Conservation (phyloP, 345 rosid genomes). For the Melaleuca alternifolia region DNA sequence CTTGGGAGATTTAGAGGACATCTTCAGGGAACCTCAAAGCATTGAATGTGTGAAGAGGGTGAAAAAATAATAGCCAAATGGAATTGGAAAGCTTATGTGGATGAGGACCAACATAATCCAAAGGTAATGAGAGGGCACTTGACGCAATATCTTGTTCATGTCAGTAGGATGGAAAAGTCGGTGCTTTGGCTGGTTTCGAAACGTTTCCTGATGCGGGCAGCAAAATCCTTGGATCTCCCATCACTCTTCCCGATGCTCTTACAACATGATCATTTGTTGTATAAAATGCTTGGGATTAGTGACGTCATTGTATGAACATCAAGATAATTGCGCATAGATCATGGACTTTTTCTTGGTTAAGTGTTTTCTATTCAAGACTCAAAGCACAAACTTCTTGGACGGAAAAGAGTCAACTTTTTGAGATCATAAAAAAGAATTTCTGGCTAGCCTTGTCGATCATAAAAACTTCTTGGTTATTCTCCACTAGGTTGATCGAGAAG, state of each 20-base stretch:
- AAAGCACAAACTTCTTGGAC: too few species aligned
- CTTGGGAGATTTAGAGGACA: conserved; percentile 30
- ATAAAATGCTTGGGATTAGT: too few species aligned
- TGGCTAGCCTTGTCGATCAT: too few species aligned
- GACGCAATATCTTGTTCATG: conserved; percentile 41
- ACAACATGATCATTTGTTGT: conserved; percentile 17
- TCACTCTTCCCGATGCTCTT: conserved; percentile 52
- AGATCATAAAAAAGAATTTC: too few species aligned
- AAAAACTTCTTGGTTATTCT: too few species aligned
- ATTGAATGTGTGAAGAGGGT: conserved; percentile 28
- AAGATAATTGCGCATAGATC: too few species aligned
- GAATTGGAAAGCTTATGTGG: conserved; percentile 46
- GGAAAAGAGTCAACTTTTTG: too few species aligned
- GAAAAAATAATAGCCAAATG: conserved; percentile 16
- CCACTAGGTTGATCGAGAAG: too few species aligned
- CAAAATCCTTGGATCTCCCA: conserved; percentile 48
- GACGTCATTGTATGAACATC: too few species aligned
- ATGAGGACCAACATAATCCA: conserved; percentile 5
- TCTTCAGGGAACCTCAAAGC: conserved; percentile 24
- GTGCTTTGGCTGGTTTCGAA: conserved; percentile 23
- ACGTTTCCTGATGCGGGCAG: conserved; percentile 68
- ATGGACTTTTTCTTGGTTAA: too few species aligned
- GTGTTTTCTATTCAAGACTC: too few species aligned
- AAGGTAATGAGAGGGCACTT: conserved; percentile 52
- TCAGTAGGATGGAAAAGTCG: conserved; percentile 29